Evolutionary conservation across 345 rosid species (phyloP), one percentile per base, ranked within the genome.

Genomic region (Pugionium cornutum): DNA sequence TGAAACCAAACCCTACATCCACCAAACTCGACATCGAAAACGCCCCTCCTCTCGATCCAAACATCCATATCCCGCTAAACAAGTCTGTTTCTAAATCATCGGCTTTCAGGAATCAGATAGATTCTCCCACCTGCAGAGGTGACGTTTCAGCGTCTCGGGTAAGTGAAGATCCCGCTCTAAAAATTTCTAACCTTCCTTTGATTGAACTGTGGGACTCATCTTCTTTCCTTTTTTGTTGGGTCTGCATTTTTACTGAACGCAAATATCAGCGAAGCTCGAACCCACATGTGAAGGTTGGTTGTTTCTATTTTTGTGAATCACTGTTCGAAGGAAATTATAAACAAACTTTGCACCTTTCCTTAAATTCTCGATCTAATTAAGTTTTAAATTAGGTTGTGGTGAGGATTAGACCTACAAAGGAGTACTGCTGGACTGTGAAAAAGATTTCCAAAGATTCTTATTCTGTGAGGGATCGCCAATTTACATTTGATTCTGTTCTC

Each of bases 401-500:
- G 80, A 84, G 99, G 79, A 77, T 94, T 58, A 88, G 82, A 66
- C 91, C 88, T 5, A 73, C 56, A 4, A 83, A 68, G 36, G 84
- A 74, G 47, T 78, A 79, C 27, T 69, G 76, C 43, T 69, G 68
- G 70, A 65, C 78, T 3, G 82, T 82, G 10, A 84, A 64, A 76
- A 87, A 82, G 76, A 75, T 82, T 66, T 84, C 92, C 70, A 41
- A 83, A 0, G 81, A 85, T 77, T 76, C 92, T 2, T 62, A 88
- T 48, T 76, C 78, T 2, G 66, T 87, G 62, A 82, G 81, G 29
- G 92, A 86, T 68, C 84, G 91, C 47, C 76, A 75, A 2, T 91
- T 90, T 55, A 69, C 80, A 7, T 90, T 90, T 52, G 95, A 94
- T 76, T 86, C 95, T 3, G 83, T 94, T 78, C 80, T 94, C 39